Evolutionary conservation across 257 asterid species (phyloP).

Genomic region (Cynanchum wilfordii): DNA sequence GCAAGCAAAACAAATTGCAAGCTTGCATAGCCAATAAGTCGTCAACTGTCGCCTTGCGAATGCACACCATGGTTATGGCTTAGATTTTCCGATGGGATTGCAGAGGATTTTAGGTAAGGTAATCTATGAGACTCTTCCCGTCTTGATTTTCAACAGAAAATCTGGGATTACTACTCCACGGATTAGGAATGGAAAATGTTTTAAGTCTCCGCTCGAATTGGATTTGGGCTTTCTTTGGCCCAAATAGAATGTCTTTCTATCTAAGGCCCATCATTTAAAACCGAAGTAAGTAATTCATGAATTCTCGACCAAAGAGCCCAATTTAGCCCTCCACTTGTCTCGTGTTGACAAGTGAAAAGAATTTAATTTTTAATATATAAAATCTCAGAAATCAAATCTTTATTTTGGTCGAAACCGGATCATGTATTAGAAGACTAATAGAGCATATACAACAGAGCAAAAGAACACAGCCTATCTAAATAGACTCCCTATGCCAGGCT

Average conservation of each 20-base stretch:
- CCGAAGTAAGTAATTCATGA: no score
- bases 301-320: no score
- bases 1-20: constrained; percentile 87
- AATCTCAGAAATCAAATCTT: no score
- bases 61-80: constrained; percentile 67
- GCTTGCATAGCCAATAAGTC: constrained; percentile 93
- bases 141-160: neutral
- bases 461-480: no score
- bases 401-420: no score
- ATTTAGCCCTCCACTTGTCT: no score
- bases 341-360: no score
- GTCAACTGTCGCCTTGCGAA: constrained; percentile 88
- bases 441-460: no score
- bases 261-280: neutral
- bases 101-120: constrained; percentile 6
- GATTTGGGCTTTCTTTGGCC: neutral
- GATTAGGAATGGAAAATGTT: neutral
- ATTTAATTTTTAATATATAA: no score
- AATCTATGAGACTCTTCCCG: neutral
- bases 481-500: no score
- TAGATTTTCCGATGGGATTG: neutral
- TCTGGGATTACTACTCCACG: neutral
- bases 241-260: neutral
- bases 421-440: no score
- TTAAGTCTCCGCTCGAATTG: neutral